These are phyloP conservation scores for Dalbergia oliveri DNA, from an alignment of 306 rosid genomes.

Conservation along the genomic window DNA sequence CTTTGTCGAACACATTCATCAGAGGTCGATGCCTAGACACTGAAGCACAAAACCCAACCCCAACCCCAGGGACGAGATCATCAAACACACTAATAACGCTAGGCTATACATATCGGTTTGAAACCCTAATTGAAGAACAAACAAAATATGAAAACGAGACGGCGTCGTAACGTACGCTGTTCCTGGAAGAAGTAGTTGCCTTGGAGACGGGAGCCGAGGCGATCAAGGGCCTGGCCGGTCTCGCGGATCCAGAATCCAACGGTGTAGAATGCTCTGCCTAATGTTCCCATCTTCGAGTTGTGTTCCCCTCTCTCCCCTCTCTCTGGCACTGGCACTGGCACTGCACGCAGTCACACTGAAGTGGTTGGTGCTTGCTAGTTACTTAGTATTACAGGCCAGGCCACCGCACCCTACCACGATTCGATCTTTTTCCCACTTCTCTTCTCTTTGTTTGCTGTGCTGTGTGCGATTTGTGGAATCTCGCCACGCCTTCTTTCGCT, in stretches of 20 bases:
- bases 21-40: slow-evolving; percentile 96
- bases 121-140: slow-evolving; percentile 33
- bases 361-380: background rate
- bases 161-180: slow-evolving; percentile 60
- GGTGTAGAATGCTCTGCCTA: slow-evolving; percentile 86
- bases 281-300: slow-evolving; percentile 66
- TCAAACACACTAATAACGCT: background rate
- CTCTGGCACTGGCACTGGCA: no score
- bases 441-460: background rate
- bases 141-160: background rate
- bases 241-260: slow-evolving; percentile 99
- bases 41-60: slow-evolving; percentile 18
- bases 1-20: slow-evolving; percentile 84
- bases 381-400: background rate
- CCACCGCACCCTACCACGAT: background rate
- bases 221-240: slow-evolving; percentile 95
- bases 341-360: no score
- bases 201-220: slow-evolving; percentile 91
- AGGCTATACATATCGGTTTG: background rate
- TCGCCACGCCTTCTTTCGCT: background rate
- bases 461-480: background rate
- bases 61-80: no score
- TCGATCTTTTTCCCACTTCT: background rate
- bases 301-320: background rate
- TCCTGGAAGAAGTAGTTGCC: slow-evolving; percentile 89